Conservation (phyloP, 2,329 filamentous ascomycete species). For the Microsporum audouinii region DNA sequence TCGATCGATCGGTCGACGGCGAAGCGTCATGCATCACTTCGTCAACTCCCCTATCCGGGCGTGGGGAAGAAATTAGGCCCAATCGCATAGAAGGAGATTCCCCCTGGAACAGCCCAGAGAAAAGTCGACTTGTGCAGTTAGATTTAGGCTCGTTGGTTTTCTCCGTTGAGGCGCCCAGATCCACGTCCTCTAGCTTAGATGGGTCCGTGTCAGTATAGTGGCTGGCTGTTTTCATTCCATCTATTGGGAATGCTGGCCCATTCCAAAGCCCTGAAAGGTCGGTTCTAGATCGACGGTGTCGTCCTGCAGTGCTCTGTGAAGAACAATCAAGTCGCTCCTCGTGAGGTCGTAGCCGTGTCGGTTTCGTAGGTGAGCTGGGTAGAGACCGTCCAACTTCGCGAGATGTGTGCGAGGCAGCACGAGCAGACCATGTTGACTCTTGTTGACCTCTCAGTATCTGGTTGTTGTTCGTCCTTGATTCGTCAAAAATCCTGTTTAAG, state of each 20-base stretch:
- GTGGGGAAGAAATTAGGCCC: neutral
- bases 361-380: neutral
- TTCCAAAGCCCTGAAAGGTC: neutral
- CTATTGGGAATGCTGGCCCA: neutral
- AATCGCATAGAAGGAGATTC: slow-evolving; percentile 11
- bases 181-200: slow-evolving; percentile 10
- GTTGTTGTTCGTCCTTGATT: slow-evolving; percentile 2
- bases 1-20: slow-evolving; percentile 3
- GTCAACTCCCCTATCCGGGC: neutral
- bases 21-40: neutral
- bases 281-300: slow-evolving; percentile 9
- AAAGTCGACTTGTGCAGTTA: slow-evolving; percentile 8
- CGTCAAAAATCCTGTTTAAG: slow-evolving; percentile 2
- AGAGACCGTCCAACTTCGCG: neutral
- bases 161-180: slow-evolving; percentile 2
- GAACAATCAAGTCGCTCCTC: neutral
- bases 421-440: neutral
- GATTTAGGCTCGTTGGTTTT: slow-evolving; percentile 6
- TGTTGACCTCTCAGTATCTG: neutral
- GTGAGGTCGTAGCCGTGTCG: neutral
- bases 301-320: neutral
- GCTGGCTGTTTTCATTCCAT: neutral
- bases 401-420: neutral
- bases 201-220: neutral
- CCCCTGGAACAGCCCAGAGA: slow-evolving; percentile 13